Percentiles rank a stretch among this genome's conserved stretches.
These are phyloP conservation scores for Agarophyton chilense DNA, from an alignment of 23 red algal species.

Conservation along the genomic window DNA sequence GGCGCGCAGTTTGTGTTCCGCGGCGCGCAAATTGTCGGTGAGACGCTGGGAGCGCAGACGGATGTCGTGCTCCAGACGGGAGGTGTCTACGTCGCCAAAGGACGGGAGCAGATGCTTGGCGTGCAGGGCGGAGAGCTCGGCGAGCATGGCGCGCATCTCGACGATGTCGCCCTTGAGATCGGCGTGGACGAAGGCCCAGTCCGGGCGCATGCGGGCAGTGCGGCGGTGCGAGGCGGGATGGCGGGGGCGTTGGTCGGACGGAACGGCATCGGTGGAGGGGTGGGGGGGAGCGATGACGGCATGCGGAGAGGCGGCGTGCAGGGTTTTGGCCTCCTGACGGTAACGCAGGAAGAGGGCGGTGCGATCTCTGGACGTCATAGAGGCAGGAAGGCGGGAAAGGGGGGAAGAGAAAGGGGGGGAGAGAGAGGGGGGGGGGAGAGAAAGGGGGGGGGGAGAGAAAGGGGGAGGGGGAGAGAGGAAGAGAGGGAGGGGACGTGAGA, in stretches of 20 bases:
- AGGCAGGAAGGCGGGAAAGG: background rate
- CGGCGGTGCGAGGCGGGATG: constrained; percentile 2
- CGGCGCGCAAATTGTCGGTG: constrained; percentile 66
- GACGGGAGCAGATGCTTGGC: constrained; percentile 78
- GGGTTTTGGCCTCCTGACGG: constrained; percentile 64
- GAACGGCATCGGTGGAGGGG: background rate
- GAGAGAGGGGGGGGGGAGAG: background rate
- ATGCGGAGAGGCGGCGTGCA: constrained; percentile 1
- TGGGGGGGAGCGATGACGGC: no score
- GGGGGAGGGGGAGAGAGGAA: background rate
- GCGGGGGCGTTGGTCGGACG: background rate
- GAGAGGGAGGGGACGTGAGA: no score
- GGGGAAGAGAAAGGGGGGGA: background rate
- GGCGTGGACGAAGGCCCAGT: constrained; percentile 73
- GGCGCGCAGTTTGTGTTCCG: constrained; percentile 67
- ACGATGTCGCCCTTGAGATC: constrained; percentile 62
- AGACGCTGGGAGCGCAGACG: constrained; percentile 50
- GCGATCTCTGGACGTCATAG: constrained; percentile 77
- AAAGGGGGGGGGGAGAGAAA: background rate
- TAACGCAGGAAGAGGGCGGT: constrained; percentile 79
- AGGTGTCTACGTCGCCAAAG: constrained; percentile 76
- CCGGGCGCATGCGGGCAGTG: constrained; percentile 47
- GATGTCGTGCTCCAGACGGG: constrained; percentile 74
- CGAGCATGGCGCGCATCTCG: constrained; percentile 49
- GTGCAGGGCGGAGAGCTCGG: constrained; percentile 42